These are phyloP conservation scores for Dothideomycetes sp. DNA, from an alignment of 2,329 filamentous ascomycete genomes.

Conservation along the genomic window DNA sequence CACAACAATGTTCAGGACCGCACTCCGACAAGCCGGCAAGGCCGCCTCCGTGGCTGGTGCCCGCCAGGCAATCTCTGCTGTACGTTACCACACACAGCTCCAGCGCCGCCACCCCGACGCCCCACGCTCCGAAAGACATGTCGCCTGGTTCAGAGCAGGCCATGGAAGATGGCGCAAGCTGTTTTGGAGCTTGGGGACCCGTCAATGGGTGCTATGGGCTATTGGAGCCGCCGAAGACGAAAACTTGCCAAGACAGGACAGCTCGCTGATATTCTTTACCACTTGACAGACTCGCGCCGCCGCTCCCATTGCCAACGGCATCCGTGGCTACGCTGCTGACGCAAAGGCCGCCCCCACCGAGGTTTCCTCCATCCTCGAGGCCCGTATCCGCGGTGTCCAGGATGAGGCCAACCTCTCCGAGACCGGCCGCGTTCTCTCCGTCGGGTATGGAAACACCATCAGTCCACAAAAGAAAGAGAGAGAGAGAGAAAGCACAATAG, in stretches of 20 bases:
- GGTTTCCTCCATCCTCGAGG: constrained; percentile 98
- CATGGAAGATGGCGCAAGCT: neutral
- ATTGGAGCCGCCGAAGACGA: constrained; percentile 2
- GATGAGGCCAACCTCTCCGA: constrained; percentile 94
- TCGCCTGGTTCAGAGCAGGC: constrained; percentile 15
- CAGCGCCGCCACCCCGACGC: constrained; percentile 30
- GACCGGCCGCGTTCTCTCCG: constrained; percentile 96
- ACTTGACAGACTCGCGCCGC: constrained; percentile 67
- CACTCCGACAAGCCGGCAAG: constrained; percentile 92
- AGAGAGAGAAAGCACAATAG: constrained; percentile 9
- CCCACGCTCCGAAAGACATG: constrained; percentile 32
- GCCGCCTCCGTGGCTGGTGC: constrained; percentile 89
- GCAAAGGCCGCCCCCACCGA: constrained; percentile 96
- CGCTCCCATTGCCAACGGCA: constrained; percentile 64
- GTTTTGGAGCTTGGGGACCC: constrained; percentile 21
- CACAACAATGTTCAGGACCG: constrained; percentile 80
- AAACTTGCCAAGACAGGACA: constrained; percentile 11
- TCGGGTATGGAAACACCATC: constrained; percentile 65
- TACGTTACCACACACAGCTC: constrained; percentile 49
- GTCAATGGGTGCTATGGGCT: constrained; percentile 11
- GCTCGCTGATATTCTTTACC: constrained; percentile 40
- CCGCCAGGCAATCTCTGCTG: constrained; percentile 80
- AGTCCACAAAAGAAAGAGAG: constrained; percentile 10
- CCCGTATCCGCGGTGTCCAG: constrained; percentile 96
- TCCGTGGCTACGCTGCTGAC: constrained; percentile 80